phyloP scores from a whole-genome alignment of 1,284 basidiomycete species.

The Calocybe gambosa region DNA sequence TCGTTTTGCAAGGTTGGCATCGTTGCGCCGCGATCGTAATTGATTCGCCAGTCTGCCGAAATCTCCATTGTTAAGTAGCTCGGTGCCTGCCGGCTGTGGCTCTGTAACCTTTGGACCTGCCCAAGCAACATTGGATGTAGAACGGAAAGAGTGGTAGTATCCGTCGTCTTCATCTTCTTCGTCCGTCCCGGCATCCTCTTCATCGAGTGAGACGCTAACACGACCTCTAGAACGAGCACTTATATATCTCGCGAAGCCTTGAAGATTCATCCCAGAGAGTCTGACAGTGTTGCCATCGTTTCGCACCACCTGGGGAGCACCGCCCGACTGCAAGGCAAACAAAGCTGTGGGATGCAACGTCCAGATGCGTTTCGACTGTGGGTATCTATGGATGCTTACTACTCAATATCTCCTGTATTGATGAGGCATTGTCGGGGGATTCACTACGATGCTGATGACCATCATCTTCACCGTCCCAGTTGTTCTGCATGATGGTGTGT shows the following conservation, averaged over 20 bases:
- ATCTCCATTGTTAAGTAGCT: constrained; percentile 75
- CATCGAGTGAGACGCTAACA: constrained; percentile 18
- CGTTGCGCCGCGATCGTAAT: constrained; percentile 30
- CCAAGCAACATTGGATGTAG: constrained; percentile 27
- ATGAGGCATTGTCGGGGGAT: constrained; percentile 4
- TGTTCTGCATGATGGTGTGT: constrained; percentile 16
- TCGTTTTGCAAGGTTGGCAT: constrained; percentile 42
- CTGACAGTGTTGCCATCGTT: constrained; percentile 13
- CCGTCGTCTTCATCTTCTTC: constrained; percentile 34
- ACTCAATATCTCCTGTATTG: constrained; percentile 28
- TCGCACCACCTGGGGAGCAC: constrained; percentile 11
- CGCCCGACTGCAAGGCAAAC: constrained; percentile 32
- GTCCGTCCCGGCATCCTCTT: constrained; percentile 35
- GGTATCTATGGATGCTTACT: constrained; percentile 22
- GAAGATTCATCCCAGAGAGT: constrained; percentile 26
- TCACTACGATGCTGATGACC: background rate
- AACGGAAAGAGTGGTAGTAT: constrained; percentile 21
- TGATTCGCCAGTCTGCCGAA: constrained; percentile 70
- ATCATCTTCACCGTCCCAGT: constrained; percentile 23
- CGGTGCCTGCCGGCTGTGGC: constrained; percentile 67
- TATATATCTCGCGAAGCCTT: constrained; percentile 25
- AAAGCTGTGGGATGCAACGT: constrained; percentile 26
- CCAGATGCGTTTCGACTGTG: background rate
- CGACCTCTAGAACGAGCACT: constrained; percentile 8
- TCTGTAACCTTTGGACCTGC: constrained; percentile 44